Evolutionary conservation across 2,329 filamentous ascomycete species (phyloP), one percentile per base, ranked within the genome.

Genomic region (Fonsecaea erecta): DNA sequence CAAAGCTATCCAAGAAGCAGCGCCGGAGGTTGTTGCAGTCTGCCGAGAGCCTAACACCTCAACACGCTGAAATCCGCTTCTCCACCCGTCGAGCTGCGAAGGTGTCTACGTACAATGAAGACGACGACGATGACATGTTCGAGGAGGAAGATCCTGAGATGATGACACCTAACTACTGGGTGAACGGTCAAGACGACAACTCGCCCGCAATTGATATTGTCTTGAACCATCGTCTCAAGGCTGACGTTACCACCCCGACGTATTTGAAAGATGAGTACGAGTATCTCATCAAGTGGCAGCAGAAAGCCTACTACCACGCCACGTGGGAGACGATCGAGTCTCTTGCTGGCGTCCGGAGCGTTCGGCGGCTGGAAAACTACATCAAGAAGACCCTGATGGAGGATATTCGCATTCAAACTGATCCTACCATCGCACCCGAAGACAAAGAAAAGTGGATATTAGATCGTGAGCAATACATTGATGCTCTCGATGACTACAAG

Each of bases 211-310:
- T 99, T 70, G 95, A 99, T 75, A 88, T 91, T 69, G 90, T 99
- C 59, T 86, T 99, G 60, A 91, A 96, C 70, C 93, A 98, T 77
- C 88, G 90, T 55, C 81, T 91, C 40, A 91, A 88, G 75, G 89
- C 92, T 35, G 91, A 85, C 16, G 79, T 85, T 53, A 81, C 67
- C 69, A 75, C 57, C 73, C 75, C 52, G 6, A 62, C 66, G 6
- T 63, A 61, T 18, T 57, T 77, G 62, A 88, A 91, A 71, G 86
- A 93, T 60, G 91, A 97, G 74, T 97, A 95, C 72, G 92, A 98
- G 74, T 99, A 87, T 73, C 83, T 86, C 71, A 93, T 99, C 78
- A 99, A 99, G 81, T 99, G 96, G 95, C 92, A 97, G 78, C 92
- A 90, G 71, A 92, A 93, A 78, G 96, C 95, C 11, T 93, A 99